Conservation (phyloP, 345 rosid species). For the Ricinus communis region DNA sequence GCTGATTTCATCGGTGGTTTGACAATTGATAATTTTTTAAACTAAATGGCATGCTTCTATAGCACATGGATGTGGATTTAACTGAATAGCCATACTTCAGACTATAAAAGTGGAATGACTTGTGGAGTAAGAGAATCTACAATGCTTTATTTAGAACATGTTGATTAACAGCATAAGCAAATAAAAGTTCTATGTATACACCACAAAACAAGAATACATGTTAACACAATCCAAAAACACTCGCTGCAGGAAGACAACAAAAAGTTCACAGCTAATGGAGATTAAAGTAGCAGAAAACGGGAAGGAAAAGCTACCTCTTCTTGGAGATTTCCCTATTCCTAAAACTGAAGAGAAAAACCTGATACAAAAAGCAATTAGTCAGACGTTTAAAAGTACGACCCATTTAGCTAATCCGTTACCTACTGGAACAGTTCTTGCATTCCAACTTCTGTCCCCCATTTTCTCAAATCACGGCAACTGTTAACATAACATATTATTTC, state of each 20-base stretch:
- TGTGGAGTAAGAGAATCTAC: too few species aligned
- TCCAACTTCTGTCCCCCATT: conserved; percentile 78
- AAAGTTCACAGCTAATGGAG: conserved; percentile 34
- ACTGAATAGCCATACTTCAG: neutral
- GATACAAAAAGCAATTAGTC: conserved; percentile 73
- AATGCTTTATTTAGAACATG: too few species aligned
- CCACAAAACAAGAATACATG: neutral
- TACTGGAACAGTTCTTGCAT: conserved; percentile 89
- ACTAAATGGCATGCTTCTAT: neutral
- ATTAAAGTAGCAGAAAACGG: conserved; percentile 41
- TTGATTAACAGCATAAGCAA: neutral
- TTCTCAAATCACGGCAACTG: conserved; percentile 81
- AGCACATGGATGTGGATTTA: neutral
- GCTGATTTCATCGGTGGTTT: neutral
- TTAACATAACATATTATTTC: too few species aligned
- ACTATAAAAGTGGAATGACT: too few species aligned
- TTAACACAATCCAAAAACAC: neutral
- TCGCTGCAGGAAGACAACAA: neutral
- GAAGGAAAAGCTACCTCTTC: conserved; percentile 45
- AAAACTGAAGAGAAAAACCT: conserved; percentile 42
- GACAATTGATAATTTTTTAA: neutral
- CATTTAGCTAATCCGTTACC: conserved; percentile 87
- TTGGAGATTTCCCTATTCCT: conserved; percentile 34
- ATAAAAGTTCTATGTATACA: neutral
- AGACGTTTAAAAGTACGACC: conserved; percentile 86